Percentiles rank a stretch among this genome's conserved stretches.
Evolutionary conservation across 495 filamentous ascomycete genomes (phyloP).

Genomic region (Umbilicaria muhlenbergii): DNA sequence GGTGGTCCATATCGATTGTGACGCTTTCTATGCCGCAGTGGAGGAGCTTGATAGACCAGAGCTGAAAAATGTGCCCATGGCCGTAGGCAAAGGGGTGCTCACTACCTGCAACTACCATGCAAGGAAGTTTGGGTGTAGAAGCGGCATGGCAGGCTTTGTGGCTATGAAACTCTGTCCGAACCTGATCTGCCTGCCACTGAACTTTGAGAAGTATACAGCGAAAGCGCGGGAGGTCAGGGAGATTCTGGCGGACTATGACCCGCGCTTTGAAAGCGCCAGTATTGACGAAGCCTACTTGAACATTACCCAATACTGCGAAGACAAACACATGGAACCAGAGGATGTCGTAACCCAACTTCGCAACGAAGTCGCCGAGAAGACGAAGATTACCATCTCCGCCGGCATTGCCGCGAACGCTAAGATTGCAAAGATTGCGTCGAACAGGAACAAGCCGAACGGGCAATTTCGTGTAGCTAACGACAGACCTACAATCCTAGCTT

Average conservation of each 20-base stretch:
- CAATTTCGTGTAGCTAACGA: conserved; percentile 66
- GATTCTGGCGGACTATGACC: conserved; percentile 73
- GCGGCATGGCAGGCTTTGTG: conserved; percentile 92
- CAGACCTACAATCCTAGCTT: conserved; percentile 57
- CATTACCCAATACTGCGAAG: conserved; percentile 71
- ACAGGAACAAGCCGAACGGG: conserved; percentile 92
- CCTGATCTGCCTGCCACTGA: conserved; percentile 65
- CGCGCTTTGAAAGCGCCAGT: conserved; percentile 80
- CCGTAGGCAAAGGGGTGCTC: conserved; percentile 81
- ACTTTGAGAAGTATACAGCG: conserved; percentile 79
- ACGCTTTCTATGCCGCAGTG: conserved; percentile 94
- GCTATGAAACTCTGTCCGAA: conserved; percentile 88
- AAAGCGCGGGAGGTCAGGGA: conserved; percentile 82
- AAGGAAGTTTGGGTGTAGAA: conserved; percentile 75
- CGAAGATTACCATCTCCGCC: conserved; percentile 80
- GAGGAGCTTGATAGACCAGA: conserved; percentile 87
- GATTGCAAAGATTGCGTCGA: conserved; percentile 87
- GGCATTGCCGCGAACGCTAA: conserved; percentile 89
- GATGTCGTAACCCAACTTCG: conserved; percentile 64
- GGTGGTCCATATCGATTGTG: conserved; percentile 89
- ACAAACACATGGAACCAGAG: conserved; percentile 50
- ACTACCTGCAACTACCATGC: conserved; percentile 94
- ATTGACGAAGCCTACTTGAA: conserved; percentile 96
- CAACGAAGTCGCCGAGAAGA: conserved; percentile 55
- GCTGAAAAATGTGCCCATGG: conserved; percentile 78